Evolutionary conservation across 352 stramenopile species (phyloP).

Genomic region (Phytopythium vexans): DNA sequence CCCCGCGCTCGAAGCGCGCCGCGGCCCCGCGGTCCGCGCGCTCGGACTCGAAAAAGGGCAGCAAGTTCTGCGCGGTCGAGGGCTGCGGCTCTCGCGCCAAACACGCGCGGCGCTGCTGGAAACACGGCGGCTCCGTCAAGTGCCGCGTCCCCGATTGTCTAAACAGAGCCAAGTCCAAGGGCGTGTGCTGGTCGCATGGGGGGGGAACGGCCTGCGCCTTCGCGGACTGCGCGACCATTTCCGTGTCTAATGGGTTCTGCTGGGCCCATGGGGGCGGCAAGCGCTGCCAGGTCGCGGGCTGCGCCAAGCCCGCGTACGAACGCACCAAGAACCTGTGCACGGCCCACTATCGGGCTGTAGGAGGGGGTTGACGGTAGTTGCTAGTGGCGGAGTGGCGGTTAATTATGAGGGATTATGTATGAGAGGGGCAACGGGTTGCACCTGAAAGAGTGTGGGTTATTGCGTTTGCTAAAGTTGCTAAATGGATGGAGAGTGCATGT

Average conservation of each 20-base stretch:
- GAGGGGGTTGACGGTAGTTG: too few relatives aligned
- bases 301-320: conserved; percentile 14
- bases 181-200: conserved; percentile 62
- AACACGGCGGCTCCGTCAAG: conserved; percentile 50
- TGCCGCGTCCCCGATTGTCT: conserved; percentile 59
- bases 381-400: too few relatives aligned
- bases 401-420: too few relatives aligned
- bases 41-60: conserved; percentile 54
- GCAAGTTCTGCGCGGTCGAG: conserved; percentile 54
- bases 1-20: conserved; percentile 10
- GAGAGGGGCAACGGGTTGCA: too few relatives aligned
- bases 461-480: too few relatives aligned
- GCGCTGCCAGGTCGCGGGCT: conserved; percentile 37
- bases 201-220: conserved; percentile 50
- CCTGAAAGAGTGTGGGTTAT: too few relatives aligned
- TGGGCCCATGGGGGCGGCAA: conserved; percentile 25
- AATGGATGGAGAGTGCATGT: too few relatives aligned
- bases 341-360: too few relatives aligned
- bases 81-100: conserved; percentile 46
- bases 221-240: conserved; percentile 45
- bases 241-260: conserved; percentile 34
- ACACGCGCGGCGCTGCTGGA: conserved; percentile 55
- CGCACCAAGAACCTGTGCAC: too few relatives aligned
- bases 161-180: conserved; percentile 66
- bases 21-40: too few relatives aligned